Evolutionary conservation across 352 stramenopile species (phyloP).

Genomic region (Phytophthora crassamura): DNA sequence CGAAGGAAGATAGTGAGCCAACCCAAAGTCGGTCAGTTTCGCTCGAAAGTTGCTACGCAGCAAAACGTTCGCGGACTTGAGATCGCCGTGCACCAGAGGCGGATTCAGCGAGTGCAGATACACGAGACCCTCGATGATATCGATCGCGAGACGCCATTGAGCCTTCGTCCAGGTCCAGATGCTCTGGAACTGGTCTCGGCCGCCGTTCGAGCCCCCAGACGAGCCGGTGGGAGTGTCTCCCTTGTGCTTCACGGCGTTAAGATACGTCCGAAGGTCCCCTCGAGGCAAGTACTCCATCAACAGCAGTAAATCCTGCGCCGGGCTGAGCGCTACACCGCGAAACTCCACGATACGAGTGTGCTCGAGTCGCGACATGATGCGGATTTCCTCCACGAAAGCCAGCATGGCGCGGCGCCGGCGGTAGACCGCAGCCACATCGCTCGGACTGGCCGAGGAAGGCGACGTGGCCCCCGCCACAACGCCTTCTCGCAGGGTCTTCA

Average conservation of each 20-base stretch:
- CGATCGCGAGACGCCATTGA: slow-evolving; percentile 52
- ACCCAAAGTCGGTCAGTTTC: slow-evolving; percentile 54
- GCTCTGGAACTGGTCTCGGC: slow-evolving; percentile 35
- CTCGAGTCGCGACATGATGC: slow-evolving; percentile 48
- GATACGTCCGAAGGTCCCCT: slow-evolving; percentile 53
- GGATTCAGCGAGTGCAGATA: slow-evolving; percentile 56
- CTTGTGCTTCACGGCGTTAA: slow-evolving; percentile 38
- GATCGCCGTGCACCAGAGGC: slow-evolving; percentile 44
- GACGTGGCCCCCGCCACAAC: slow-evolving; percentile 16
- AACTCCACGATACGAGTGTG: slow-evolving; percentile 65
- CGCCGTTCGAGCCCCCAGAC: neutral
- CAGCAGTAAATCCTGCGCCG: slow-evolving; percentile 45
- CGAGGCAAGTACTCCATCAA: slow-evolving; percentile 66
- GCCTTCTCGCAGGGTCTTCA: slow-evolving; percentile 47
- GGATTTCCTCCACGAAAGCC: slow-evolving; percentile 60
- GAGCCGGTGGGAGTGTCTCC: slow-evolving; percentile 16
- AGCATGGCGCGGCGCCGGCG: slow-evolving; percentile 37
- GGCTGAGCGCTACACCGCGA: slow-evolving; percentile 54
- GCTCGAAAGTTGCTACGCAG: slow-evolving; percentile 41
- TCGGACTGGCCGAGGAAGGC: slow-evolving; percentile 8
- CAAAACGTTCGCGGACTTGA: slow-evolving; percentile 53
- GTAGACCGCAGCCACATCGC: slow-evolving; percentile 9
- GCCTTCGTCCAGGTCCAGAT: slow-evolving; percentile 53
- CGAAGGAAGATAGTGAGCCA: slow-evolving; percentile 38
- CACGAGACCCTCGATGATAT: slow-evolving; percentile 56